Evolutionary conservation across 225 moss, liverwort and hornwort genomes (phyloP).

Genomic region (Pseudoscleropodium purum): DNA sequence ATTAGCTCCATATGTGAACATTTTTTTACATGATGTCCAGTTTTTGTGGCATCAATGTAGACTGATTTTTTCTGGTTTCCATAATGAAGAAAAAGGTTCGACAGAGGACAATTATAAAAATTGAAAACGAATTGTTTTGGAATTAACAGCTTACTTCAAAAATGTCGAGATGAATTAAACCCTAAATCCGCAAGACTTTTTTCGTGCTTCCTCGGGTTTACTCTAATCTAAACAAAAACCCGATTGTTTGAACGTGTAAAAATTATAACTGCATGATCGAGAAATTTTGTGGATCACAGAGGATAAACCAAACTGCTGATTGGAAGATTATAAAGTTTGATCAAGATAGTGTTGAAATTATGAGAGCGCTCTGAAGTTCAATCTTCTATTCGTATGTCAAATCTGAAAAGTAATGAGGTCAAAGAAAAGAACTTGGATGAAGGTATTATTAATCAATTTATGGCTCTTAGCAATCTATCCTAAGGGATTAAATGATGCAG

Average conservation of each 20-base stretch:
- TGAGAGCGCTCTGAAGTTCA: neutral
- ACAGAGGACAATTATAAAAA: no score
- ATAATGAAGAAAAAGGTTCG: no score
- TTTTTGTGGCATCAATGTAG: neutral
- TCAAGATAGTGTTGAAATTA: neutral
- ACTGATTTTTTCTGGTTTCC: no score
- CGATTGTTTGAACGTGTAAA: neutral
- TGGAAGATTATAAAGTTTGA: neutral
- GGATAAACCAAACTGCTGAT: neutral
- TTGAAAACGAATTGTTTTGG: no score
- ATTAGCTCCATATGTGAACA: neutral
- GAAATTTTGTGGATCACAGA: neutral
- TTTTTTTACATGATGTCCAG: neutral
- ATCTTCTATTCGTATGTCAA: neutral
- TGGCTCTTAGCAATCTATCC: rapidly evolving
- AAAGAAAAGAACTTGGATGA: neutral
- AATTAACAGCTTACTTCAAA: neutral
- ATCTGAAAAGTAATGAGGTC: neutral
- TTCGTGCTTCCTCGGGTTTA: no score
- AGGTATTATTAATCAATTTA: neutral
- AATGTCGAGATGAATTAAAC: neutral
- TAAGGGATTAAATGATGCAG: neutral
- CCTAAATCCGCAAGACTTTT: neutral
- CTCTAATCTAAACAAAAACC: no score
- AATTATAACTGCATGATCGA: neutral